phyloP scores from a whole-genome alignment of 495 filamentous ascomycete genomes.

The Aspergillus haitiensis region DNA sequence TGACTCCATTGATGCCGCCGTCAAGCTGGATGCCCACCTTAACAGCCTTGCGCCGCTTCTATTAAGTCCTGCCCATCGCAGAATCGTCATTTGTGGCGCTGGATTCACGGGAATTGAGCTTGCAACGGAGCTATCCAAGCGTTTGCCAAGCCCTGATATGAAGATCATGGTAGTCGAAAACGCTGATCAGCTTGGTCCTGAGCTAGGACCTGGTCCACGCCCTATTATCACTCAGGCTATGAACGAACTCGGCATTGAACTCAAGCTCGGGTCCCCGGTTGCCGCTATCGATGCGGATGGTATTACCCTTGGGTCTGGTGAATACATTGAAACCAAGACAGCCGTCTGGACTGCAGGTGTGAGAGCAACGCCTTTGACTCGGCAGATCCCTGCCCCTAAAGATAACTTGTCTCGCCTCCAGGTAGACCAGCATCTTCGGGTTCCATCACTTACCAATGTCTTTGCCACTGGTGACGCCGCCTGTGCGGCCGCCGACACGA shows the following conservation, averaged over 20 bases:
- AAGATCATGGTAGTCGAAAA: conserved; percentile 23
- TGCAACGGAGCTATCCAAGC: conserved; percentile 23
- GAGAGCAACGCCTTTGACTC: conserved; percentile 23
- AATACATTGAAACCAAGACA: conserved; percentile 24
- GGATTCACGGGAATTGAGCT: conserved; percentile 32
- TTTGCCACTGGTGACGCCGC: conserved; percentile 27
- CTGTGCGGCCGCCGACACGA: conserved; percentile 16
- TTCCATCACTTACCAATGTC: conserved; percentile 12
- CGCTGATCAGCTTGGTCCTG: conserved; percentile 20
- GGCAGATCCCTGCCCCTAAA: conserved; percentile 21
- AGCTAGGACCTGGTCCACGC: conserved; percentile 22
- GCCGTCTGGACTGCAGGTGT: conserved; percentile 29
- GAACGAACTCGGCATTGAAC: conserved; percentile 20
- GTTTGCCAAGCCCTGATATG: conserved; percentile 16
- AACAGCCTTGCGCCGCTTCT: conserved; percentile 18
- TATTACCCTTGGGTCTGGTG: conserved; percentile 25
- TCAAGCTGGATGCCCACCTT: conserved; percentile 24
- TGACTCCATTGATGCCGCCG: conserved; percentile 24
- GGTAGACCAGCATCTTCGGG: conserved; percentile 23
- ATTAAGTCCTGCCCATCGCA: conserved; percentile 17
- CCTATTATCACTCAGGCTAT: conserved; percentile 24
- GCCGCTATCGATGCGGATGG: conserved; percentile 16
- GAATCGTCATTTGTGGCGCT: conserved; percentile 25
- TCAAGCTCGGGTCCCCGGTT: conserved; percentile 21
- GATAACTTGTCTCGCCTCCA: conserved; percentile 20